Conservation (phyloP, 2,329 filamentous ascomycete species). For the Trichoderma sp. region DNA sequence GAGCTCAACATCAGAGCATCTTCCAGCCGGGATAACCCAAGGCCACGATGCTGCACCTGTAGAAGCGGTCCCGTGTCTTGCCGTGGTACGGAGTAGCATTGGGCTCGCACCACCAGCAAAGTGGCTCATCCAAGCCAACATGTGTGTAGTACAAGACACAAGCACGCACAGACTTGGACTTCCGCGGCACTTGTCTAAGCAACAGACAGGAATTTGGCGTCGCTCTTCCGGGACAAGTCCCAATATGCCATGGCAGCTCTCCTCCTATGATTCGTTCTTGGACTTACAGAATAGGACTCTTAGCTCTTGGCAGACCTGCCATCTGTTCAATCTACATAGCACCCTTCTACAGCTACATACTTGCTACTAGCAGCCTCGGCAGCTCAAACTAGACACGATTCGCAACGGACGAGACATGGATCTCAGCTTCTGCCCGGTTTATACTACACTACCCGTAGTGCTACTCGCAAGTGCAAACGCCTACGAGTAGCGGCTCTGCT, state of each 20-base stretch:
- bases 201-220: slow-evolving; percentile 7
- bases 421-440: background rate
- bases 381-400: background rate
- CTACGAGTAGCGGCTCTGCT: background rate
- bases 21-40: slow-evolving; percentile 6
- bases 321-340: background rate
- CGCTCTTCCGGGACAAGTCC: background rate
- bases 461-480: background rate
- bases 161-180: background rate
- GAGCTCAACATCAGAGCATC: background rate
- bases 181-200: background rate
- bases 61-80: slow-evolving; percentile 14
- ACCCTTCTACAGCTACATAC: background rate
- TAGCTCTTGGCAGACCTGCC: background rate
- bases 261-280: background rate
- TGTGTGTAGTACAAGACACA: background rate
- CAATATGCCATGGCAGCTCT: background rate
- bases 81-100: slow-evolving; percentile 1
- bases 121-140: background rate
- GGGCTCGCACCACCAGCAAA: background rate
- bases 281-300: background rate
- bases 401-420: background rate
- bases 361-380: background rate
- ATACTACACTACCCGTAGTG: background rate
- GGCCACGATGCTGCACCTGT: background rate